Evolutionary conservation across 2,329 filamentous ascomycete species (phyloP).

Genomic region (Claviceps sorghi): DNA sequence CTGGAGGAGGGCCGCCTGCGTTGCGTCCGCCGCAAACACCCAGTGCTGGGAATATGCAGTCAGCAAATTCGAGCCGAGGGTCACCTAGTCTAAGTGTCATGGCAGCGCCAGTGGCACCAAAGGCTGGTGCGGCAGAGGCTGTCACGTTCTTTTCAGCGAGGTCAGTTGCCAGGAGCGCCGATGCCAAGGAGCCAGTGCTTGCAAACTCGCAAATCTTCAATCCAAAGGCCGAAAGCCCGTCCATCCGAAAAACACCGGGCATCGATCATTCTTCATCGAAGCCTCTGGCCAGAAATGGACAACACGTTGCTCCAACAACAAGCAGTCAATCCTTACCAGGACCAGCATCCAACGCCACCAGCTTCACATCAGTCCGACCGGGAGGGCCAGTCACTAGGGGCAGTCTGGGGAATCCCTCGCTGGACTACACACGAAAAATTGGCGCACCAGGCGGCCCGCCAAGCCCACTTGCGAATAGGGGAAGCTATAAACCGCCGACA

Average conservation of each 20-base stretch:
- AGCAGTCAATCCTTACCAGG: conserved; percentile 14
- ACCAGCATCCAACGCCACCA: conserved; percentile 11
- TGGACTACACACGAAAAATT: conserved; percentile 42
- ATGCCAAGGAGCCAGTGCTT: conserved; percentile 18
- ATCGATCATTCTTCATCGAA: conserved; percentile 69
- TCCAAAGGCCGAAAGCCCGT: conserved; percentile 63
- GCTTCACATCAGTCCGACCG: conserved; percentile 17
- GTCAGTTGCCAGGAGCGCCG: conserved; percentile 16
- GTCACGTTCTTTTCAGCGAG: conserved; percentile 7
- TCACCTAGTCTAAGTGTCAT: conserved; percentile 2
- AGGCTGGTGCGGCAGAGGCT: conserved; percentile 11
- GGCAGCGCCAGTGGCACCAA: conserved; percentile 33
- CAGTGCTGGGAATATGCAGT: conserved; percentile 13
- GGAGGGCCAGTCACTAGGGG: conserved; percentile 19
- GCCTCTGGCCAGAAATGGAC: conserved; percentile 46
- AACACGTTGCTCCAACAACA: conserved; percentile 32
- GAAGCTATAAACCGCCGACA: conserved; percentile 44
- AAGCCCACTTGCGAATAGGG: conserved; percentile 44
- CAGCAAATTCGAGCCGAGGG: conserved; percentile 11
- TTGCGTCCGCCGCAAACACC: conserved; percentile 20
- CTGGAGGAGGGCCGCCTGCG: conserved; percentile 7
- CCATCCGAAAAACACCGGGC: conserved; percentile 76
- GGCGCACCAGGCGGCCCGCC: conserved; percentile 38
- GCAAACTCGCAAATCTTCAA: conserved; percentile 43
- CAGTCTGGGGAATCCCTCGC: conserved; percentile 35